A percentile compares a stretch with the other conserved stretches of the same genome.
These are phyloP conservation scores for Suillus clintonianus DNA, from an alignment of 768 basidiomycete genomes.

Conservation along the genomic window DNA sequence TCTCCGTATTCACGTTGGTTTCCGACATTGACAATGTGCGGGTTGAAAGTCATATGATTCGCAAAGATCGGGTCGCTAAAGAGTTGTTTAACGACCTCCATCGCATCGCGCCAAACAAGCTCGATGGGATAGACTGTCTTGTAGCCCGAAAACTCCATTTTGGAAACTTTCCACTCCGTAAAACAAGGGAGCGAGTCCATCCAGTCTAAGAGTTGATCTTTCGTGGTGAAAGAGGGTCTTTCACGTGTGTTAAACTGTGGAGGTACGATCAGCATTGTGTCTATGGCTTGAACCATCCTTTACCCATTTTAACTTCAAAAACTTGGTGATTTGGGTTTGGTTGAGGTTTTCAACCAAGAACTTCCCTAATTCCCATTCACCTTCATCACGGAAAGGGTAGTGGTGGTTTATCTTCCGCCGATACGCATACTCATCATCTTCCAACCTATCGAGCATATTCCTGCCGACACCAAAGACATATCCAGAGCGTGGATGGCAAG, in stretches of 20 bases:
- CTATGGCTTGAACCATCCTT: neutral
- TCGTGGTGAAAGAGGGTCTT: conserved; percentile 19
- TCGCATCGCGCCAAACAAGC: conserved; percentile 25
- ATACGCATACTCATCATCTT: conserved; percentile 20
- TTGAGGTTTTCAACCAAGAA: conserved; percentile 25
- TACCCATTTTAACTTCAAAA: conserved; percentile 30
- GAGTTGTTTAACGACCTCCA: conserved; percentile 25
- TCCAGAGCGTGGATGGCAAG: conserved; percentile 9
- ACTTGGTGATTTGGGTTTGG: conserved; percentile 23
- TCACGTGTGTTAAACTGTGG: conserved; percentile 1
- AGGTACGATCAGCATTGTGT: neutral
- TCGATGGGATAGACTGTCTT: conserved; percentile 16
- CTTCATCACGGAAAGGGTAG: conserved; percentile 34
- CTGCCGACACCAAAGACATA: conserved; percentile 13
- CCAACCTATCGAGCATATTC: conserved; percentile 28
- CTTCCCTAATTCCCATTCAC: conserved; percentile 35
- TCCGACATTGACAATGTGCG: conserved; percentile 9
- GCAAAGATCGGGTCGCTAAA: conserved; percentile 24
- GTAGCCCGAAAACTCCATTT: conserved; percentile 2
- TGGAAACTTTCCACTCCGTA: conserved; percentile 19
- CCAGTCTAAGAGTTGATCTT: conserved; percentile 18
- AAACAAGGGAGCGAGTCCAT: conserved; percentile 20
- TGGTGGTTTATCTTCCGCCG: conserved; percentile 20
- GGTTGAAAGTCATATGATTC: conserved; percentile 22
- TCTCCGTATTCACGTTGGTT: conserved; percentile 18